A percentile compares a stretch with the other conserved stretches of the same genome.
Evolutionary conservation across 768 basidiomycete species (phyloP).

Genomic region (Vishniacozyma victoriae): DNA sequence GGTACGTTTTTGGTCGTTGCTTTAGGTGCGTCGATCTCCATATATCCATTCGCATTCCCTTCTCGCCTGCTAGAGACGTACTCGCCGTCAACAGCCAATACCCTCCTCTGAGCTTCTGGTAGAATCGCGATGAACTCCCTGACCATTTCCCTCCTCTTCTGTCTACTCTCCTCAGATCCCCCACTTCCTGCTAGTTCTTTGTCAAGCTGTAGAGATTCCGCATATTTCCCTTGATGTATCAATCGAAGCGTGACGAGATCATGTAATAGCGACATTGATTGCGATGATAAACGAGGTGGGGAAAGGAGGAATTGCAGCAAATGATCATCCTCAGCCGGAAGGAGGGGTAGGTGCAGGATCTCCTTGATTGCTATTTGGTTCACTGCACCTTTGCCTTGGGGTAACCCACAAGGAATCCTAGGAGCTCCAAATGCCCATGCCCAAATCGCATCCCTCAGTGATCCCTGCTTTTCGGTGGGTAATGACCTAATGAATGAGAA

Average conservation of each 20-base stretch:
- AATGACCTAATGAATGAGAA: constrained; percentile 23
- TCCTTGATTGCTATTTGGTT: constrained; percentile 18
- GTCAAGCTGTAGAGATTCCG: constrained; percentile 32
- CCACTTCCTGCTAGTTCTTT: constrained; percentile 28
- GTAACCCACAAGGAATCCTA: constrained; percentile 13
- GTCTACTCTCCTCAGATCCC: constrained; percentile 30
- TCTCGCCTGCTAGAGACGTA: constrained; percentile 1
- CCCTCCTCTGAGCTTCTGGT: constrained; percentile 30
- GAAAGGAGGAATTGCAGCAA: constrained; percentile 29
- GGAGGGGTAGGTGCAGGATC: constrained; percentile 31
- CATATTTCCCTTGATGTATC: constrained; percentile 39
- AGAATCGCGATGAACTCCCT: constrained; percentile 39
- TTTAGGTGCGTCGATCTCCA: neutral
- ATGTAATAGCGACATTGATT: constrained; percentile 24
- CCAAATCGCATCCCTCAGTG: constrained; percentile 21
- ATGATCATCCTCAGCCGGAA: constrained; percentile 25
- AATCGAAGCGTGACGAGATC: constrained; percentile 38
- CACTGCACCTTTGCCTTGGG: constrained; percentile 6
- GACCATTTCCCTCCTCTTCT: constrained; percentile 38
- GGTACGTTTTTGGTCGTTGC: neutral
- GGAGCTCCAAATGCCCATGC: constrained; percentile 27
- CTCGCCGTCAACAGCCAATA: constrained; percentile 17
- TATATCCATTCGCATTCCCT: constrained; percentile 3
- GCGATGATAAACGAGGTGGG: constrained; percentile 21
- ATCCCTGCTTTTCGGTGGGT: neutral